Evolutionary conservation across 2,329 filamentous ascomycete species (phyloP).

Genomic region (Neopestalotiopsis sp.): DNA sequence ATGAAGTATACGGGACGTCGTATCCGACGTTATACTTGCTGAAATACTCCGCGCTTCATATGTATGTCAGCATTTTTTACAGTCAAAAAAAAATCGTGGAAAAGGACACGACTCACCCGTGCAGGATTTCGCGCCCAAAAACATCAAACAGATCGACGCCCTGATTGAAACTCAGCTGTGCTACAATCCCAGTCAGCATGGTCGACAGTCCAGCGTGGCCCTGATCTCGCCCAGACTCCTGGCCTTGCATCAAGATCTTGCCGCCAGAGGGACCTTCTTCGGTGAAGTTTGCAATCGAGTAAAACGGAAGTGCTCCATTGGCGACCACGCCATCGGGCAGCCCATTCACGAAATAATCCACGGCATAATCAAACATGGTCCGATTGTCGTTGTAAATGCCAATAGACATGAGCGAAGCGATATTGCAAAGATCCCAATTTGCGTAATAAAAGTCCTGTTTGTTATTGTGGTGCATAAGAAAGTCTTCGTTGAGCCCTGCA

Average conservation of each 20-base stretch:
- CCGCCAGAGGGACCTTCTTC: slow-evolving; percentile 31
- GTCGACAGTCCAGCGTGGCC: slow-evolving; percentile 48
- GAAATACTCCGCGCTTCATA: slow-evolving; percentile 39
- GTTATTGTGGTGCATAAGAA: slow-evolving; percentile 43
- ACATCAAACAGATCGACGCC: slow-evolving; percentile 45
- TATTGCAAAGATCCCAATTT: slow-evolving; percentile 52
- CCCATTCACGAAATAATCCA: slow-evolving; percentile 47
- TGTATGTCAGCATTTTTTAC: neutral
- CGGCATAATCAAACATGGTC: slow-evolving; percentile 44
- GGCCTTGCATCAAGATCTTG: slow-evolving; percentile 42
- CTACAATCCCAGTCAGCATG: slow-evolving; percentile 44
- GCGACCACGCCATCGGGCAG: slow-evolving; percentile 42
- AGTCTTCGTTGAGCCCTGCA: slow-evolving; percentile 42
- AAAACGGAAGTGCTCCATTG: slow-evolving; percentile 23
- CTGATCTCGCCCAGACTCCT: slow-evolving; percentile 51
- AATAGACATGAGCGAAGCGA: slow-evolving; percentile 46
- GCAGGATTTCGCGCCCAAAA: slow-evolving; percentile 39
- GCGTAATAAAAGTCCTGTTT: slow-evolving; percentile 42
- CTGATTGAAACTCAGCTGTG: slow-evolving; percentile 48
- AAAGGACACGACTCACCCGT: neutral
- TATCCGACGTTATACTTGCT: slow-evolving; percentile 48
- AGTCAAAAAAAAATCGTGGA: too few relatives aligned
- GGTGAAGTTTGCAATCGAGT: slow-evolving; percentile 27
- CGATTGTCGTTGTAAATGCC: slow-evolving; percentile 47
- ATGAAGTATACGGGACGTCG: slow-evolving; percentile 47